Conservation (phyloP, 352 stramenopile species). For the Aphanomyces stellatus region DNA sequence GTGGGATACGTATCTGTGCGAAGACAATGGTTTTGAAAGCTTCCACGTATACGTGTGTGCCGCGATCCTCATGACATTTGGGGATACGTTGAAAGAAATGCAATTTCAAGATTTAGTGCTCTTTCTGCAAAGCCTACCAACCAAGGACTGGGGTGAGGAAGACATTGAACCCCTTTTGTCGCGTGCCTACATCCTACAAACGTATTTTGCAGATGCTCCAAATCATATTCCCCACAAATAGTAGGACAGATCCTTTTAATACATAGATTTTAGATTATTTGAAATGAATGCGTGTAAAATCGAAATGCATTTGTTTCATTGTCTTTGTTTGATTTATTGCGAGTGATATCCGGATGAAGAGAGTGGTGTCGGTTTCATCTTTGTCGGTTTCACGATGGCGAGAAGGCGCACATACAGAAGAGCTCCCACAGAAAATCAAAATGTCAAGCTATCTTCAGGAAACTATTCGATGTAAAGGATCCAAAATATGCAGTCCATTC, state of each 20-base stretch:
- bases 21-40: constrained; percentile 98
- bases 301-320: neutral
- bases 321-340: neutral
- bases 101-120: constrained; percentile 97
- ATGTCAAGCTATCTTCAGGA: constrained; percentile 26
- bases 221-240: constrained; percentile 44
- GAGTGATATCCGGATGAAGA: neutral
- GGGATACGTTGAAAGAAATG: constrained; percentile 89
- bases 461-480: constrained; percentile 44
- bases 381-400: constrained; percentile 4
- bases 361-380: no score
- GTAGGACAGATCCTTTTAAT: no score
- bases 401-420: no score
- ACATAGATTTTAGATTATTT: no score
- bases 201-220: constrained; percentile 82
- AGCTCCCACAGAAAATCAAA: no score
- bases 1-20: constrained; percentile 99
- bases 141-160: constrained; percentile 93
- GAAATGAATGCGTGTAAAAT: neutral
- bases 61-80: constrained; percentile 97
- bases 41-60: constrained; percentile 99
- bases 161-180: constrained; percentile 98
- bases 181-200: constrained; percentile 93
- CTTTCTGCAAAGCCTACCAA: constrained; percentile 95
- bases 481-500: constrained; percentile 74